Evolutionary conservation across 1,284 basidiomycete species (phyloP), one percentile per base, ranked within the genome.

Genomic region (Bjerkandera adusta): DNA sequence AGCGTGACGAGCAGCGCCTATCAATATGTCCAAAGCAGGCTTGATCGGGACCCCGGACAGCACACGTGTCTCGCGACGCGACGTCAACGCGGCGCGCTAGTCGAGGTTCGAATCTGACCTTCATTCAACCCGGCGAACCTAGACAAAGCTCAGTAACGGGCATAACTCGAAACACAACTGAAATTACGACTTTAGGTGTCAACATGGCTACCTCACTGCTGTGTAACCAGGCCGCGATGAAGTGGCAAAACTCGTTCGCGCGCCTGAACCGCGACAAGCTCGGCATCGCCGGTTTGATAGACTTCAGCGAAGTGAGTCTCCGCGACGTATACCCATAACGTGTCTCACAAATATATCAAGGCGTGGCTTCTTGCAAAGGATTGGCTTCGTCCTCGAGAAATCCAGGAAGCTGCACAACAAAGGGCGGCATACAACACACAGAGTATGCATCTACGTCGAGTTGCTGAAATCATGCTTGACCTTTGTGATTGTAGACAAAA

Each of bases 181-280:
- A 30, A n/a, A 8, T 8, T 30, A 30, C 8, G 8, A n/a, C 27
- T 30, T 30, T 8, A 8, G 27, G 27, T 12, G 24, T 6, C 18
- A 12, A 12, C 20, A 43, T 43, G 41, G 41, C 41, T 33, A 43
- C 41, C 5, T 21, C 41, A 11, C 11, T 18, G 3, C 41, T 43
- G 13, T 43, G 41, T 32, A 43, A 43, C 20, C 82, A 85, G 55
- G 79, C 85, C 4, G 73, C 76, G n/a, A 68, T 75, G 3, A 85
- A 85, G 67, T 89, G 85, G 85, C 80, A 85, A 53, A 75, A 81
- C 24, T 71, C 81, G 0, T 87, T 88, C 59, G 65, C 70, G 15
- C 75, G 82, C 16, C 68, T 89, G 40, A 89, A 89, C 57, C 72
- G 75, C 20, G 66, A 68, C 8, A 69, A 81, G 37, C 76, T 76